Evolutionary conservation across 192 early-diverging fungal genomes (phyloP).

Genomic region (Powellomyces hirtus): DNA sequence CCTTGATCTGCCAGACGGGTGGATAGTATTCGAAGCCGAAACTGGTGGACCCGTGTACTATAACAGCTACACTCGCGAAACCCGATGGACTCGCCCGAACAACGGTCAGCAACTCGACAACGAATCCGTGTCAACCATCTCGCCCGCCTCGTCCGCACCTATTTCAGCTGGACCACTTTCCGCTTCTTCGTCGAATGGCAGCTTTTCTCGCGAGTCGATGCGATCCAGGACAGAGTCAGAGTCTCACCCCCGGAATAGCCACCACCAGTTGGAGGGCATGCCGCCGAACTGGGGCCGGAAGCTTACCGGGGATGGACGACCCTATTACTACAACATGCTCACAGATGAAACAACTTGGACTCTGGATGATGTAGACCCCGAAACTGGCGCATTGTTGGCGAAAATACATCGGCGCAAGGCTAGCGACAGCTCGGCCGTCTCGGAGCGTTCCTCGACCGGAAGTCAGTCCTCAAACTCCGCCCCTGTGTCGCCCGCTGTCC

Average conservation of each 20-base stretch:
- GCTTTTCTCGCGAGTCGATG: background rate
- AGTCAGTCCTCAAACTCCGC: background rate
- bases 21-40: conserved; percentile 51
- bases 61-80: conserved; percentile 42
- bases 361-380: conserved; percentile 40
- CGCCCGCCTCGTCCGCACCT: conserved; percentile 3
- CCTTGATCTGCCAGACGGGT: conserved; percentile 38
- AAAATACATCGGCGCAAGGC: conserved; percentile 23
- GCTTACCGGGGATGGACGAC: conserved; percentile 51
- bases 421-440: conserved; percentile 5
- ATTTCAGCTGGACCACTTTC: background rate
- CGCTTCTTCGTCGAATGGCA: background rate
- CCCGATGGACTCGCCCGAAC: conserved; percentile 55
- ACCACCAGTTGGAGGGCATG: conserved; percentile 22
- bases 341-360: conserved; percentile 65
- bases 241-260: background rate
- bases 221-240: background rate
- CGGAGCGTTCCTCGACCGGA: background rate
- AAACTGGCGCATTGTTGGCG: conserved; percentile 44
- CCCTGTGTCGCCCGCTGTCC: background rate
- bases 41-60: conserved; percentile 52
- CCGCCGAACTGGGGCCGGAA: conserved; percentile 65
- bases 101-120: background rate
- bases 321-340: conserved; percentile 68
- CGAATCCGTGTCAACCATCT: background rate